A percentile compares a stretch with the other conserved stretches of the same genome.
Evolutionary conservation across 176 grass and related monocot genomes (phyloP).

Genomic region (Eragrostis curvula): DNA sequence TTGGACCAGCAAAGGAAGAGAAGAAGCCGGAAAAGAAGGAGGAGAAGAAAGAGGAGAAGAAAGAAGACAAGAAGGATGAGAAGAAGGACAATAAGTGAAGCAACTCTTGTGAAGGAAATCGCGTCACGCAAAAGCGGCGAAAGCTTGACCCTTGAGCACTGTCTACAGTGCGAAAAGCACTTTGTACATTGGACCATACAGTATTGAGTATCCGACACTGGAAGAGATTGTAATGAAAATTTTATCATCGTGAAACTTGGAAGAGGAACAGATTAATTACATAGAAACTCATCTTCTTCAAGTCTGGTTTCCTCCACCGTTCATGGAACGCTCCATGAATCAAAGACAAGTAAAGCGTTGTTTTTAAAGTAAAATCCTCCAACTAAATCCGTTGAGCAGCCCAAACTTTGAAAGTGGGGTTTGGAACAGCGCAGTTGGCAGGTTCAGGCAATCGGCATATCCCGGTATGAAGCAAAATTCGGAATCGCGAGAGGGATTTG

Average conservation of each 20-base stretch:
- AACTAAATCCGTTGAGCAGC: neutral
- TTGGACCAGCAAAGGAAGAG: conserved; percentile 84
- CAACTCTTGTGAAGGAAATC: neutral
- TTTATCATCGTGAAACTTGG: no score
- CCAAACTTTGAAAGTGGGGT: neutral
- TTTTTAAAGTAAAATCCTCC: neutral
- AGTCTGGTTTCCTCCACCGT: no score
- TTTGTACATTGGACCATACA: no score
- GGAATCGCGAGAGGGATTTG: neutral
- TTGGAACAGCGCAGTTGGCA: neutral
- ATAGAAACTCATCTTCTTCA: no score
- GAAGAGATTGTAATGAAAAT: no score
- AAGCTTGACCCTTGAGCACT: conserved; percentile 1
- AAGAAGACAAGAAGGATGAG: conserved; percentile 14
- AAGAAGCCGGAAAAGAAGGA: conserved; percentile 73
- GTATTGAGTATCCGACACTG: no score
- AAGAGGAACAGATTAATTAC: no score
- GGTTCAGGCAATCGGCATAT: neutral
- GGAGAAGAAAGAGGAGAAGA: conserved; percentile 52
- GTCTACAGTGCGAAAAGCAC: neutral
- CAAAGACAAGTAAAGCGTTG: neutral
- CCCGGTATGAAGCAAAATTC: neutral
- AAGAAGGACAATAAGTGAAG: conserved; percentile 57
- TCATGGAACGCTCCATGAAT: no score
- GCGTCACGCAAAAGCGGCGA: conserved; percentile 6